phyloP scores from a whole-genome alignment of 331 rosid genomes.

The Acacia pycnantha region DNA sequence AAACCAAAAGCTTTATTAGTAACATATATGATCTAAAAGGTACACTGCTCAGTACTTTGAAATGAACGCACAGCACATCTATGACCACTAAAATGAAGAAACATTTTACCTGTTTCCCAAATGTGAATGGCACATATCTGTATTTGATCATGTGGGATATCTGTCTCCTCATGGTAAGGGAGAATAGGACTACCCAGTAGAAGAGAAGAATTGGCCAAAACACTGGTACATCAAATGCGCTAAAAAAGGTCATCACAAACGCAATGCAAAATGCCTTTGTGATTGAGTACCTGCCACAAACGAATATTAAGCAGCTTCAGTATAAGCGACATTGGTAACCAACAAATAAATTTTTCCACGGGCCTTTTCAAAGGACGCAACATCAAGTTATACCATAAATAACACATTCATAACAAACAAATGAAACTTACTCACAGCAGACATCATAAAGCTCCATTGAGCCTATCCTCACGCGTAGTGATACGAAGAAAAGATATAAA shows the following conservation, averaged over 20 bases:
- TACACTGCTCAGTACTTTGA: background rate
- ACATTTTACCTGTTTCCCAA: conserved; percentile 80
- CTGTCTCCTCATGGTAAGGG: conserved; percentile 94
- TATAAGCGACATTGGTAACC: background rate
- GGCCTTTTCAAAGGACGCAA: background rate
- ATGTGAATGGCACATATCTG: conserved; percentile 85
- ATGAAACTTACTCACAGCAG: background rate
- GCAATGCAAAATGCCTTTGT: conserved; percentile 94
- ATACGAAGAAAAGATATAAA: background rate
- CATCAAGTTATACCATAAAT: background rate
- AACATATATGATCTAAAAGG: background rate
- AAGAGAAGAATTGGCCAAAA: conserved; percentile 98
- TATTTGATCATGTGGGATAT: conserved; percentile 90
- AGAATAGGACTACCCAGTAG: conserved; percentile 86
- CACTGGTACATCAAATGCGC: conserved; percentile 91
- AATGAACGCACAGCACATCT: conserved; percentile 10
- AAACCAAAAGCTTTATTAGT: conserved; percentile 7
- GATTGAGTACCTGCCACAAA: conserved; percentile 72
- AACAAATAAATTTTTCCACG: background rate
- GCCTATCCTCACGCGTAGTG: background rate
- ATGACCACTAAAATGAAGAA: background rate
- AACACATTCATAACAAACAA: background rate
- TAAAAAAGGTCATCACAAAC: conserved; percentile 84
- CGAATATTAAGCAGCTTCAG: conserved; percentile 33
- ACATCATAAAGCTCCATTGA: background rate